phyloP scores from a whole-genome alignment of 495 filamentous ascomycete genomes.

The Achaetomiella virescens region DNA sequence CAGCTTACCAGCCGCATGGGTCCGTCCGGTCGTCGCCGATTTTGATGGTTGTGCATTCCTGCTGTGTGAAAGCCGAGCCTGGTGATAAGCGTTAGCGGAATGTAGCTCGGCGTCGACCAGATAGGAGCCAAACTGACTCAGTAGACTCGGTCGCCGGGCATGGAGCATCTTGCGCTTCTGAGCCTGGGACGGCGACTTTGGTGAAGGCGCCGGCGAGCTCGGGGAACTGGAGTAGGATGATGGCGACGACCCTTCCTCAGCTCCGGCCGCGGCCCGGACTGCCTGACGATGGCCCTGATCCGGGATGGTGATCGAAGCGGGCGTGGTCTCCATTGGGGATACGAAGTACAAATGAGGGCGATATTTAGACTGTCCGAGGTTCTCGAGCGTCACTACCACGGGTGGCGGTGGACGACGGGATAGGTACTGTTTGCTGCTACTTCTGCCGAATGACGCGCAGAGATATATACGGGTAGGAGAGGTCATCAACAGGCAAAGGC shows the following conservation, averaged over 20 bases:
- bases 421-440: slow-evolving; percentile 11
- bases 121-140: slow-evolving; percentile 35
- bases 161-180: slow-evolving; percentile 42
- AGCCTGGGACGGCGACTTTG: slow-evolving; percentile 29
- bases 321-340: slow-evolving; percentile 32
- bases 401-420: background rate
- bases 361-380: background rate
- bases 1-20: slow-evolving; percentile 54
- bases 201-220: slow-evolving; percentile 34
- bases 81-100: slow-evolving; percentile 15
- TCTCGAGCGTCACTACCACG: background rate
- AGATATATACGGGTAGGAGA: slow-evolving; percentile 19
- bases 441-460: slow-evolving; percentile 22
- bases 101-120: background rate
- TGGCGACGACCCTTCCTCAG: slow-evolving; percentile 39
- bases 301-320: slow-evolving; percentile 50
- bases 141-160: slow-evolving; percentile 46
- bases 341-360: background rate
- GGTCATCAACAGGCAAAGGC: slow-evolving; percentile 15
- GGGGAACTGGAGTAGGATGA: slow-evolving; percentile 52
- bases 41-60: slow-evolving; percentile 64
- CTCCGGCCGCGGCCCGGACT: slow-evolving; percentile 34
- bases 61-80: slow-evolving; percentile 58
- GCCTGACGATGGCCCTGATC: slow-evolving; percentile 32
- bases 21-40: slow-evolving; percentile 57